phyloP scores from a whole-genome alignment of 2,329 filamentous ascomycete genomes.

The Alternaria longipes region DNA sequence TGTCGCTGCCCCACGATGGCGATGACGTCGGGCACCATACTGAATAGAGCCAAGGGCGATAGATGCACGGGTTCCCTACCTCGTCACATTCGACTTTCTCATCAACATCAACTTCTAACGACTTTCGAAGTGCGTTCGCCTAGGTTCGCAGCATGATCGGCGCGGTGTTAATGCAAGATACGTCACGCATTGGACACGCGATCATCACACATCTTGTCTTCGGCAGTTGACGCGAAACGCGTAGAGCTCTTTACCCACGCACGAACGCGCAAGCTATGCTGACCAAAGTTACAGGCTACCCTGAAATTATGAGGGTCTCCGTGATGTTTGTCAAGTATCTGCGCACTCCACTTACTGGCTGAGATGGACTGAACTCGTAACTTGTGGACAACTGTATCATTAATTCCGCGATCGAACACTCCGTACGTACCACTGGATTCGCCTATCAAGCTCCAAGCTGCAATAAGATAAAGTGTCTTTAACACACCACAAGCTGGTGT shows the following conservation, averaged over 20 bases:
- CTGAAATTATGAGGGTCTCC: not conserved
- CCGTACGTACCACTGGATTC: not conserved
- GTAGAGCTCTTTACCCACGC: not conserved
- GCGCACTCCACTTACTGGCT: not conserved
- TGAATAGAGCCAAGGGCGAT: slow-evolving; percentile 20
- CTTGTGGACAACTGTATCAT: not conserved
- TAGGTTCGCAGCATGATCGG: not conserved
- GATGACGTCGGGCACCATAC: slow-evolving; percentile 31
- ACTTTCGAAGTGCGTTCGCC: not conserved
- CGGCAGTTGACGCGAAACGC: slow-evolving; percentile 4
- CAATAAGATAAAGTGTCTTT: not conserved
- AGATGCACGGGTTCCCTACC: slow-evolving; percentile 11
- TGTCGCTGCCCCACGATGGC: slow-evolving; percentile 22
- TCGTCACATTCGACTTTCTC: slow-evolving; percentile 2
- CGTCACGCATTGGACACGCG: slow-evolving; percentile 2
- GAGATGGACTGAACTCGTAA: not conserved
- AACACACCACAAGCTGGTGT: not conserved
- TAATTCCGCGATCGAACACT: not conserved
- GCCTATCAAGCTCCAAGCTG: not conserved
- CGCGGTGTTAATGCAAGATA: not conserved
- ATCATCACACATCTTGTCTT: not conserved
- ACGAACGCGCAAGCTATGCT: slow-evolving; percentile 1
- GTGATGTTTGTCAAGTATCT: not conserved
- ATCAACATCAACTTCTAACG: not conserved
- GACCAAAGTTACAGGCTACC: not conserved